phyloP scores from a whole-genome alignment of 2,329 filamentous ascomycete genomes.

The Penicillium sp. region DNA sequence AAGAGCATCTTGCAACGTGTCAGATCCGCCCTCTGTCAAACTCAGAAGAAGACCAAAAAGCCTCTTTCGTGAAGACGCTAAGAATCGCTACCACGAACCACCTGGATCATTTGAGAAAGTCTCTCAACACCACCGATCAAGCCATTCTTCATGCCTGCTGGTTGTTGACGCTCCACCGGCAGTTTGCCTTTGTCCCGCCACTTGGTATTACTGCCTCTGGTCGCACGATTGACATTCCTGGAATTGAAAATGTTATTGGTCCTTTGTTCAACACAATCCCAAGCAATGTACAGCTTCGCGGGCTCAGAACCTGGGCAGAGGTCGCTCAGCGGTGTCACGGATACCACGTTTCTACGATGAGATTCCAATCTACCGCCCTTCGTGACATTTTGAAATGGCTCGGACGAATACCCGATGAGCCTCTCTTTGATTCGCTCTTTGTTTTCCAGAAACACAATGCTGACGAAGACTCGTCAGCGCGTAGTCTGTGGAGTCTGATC shows the following conservation, averaged over 20 bases:
- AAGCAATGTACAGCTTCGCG: conserved; percentile 55
- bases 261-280: conserved; percentile 91
- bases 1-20: conserved; percentile 50
- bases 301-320: conserved; percentile 57
- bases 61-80: conserved; percentile 15
- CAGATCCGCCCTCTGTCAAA: conserved; percentile 16
- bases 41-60: conserved; percentile 7
- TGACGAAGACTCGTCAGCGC: conserved; percentile 19
- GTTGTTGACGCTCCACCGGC: conserved; percentile 60
- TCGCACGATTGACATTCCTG: conserved; percentile 65
- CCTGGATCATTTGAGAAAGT: conserved; percentile 56
- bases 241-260: conserved; percentile 68
- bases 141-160: conserved; percentile 75
- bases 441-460: conserved; percentile 66
- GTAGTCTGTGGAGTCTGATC: conserved; percentile 56
- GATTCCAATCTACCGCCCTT: conserved; percentile 77
- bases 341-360: conserved; percentile 66
- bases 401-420: conserved; percentile 52
- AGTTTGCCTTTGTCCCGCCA: conserved; percentile 51
- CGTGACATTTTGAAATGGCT: conserved; percentile 81
- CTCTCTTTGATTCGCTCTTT: conserved; percentile 78
- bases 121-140: conserved; percentile 73
- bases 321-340: conserved; percentile 66
- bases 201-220: conserved; percentile 80
- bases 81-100: conserved; percentile 36